Evolutionary conservation across 1,139 yeast species (phyloP).

Genomic region (Diutina mesorugosa): DNA sequence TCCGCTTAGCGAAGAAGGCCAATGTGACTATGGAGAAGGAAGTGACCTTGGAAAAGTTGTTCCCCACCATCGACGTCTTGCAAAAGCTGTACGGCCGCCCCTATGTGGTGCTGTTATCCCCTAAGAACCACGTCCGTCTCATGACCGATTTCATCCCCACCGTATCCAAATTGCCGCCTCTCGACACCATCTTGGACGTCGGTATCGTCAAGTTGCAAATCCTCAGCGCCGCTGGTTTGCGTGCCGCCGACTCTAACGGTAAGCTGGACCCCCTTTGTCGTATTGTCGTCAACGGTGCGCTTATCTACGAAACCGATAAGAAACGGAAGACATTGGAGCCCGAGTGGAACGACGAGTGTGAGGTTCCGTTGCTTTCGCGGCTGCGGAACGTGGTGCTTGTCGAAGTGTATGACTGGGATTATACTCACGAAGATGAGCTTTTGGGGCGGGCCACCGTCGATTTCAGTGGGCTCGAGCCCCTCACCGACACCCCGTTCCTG

Average conservation of each 20-base stretch:
- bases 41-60: slow-evolving; percentile 33
- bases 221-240: slow-evolving; percentile 38
- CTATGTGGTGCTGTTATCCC: slow-evolving; percentile 29
- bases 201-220: slow-evolving; percentile 48
- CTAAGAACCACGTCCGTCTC: slow-evolving; percentile 27
- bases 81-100: slow-evolving; percentile 35
- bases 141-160: slow-evolving; percentile 53
- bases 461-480: slow-evolving; percentile 33
- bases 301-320: slow-evolving; percentile 43
- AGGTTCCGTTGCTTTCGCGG: slow-evolving; percentile 52
- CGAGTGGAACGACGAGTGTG: slow-evolving; percentile 49
- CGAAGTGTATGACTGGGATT: slow-evolving; percentile 64
- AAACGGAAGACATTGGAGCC: slow-evolving; percentile 59
- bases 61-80: slow-evolving; percentile 40
- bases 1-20: slow-evolving; percentile 42
- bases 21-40: slow-evolving; percentile 36
- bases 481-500: slow-evolving; percentile 29
- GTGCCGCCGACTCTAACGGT: slow-evolving; percentile 57
- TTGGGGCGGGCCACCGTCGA: slow-evolving; percentile 43
- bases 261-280: slow-evolving; percentile 59
- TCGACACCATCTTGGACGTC: slow-evolving; percentile 55
- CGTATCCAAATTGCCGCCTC: slow-evolving; percentile 35
- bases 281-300: slow-evolving; percentile 39
- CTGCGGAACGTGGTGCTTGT: slow-evolving; percentile 35
- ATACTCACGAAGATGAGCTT: slow-evolving; percentile 52